phyloP scores from a whole-genome alignment of 2,329 filamentous ascomycete species.

The Penicillium sp. region DNA sequence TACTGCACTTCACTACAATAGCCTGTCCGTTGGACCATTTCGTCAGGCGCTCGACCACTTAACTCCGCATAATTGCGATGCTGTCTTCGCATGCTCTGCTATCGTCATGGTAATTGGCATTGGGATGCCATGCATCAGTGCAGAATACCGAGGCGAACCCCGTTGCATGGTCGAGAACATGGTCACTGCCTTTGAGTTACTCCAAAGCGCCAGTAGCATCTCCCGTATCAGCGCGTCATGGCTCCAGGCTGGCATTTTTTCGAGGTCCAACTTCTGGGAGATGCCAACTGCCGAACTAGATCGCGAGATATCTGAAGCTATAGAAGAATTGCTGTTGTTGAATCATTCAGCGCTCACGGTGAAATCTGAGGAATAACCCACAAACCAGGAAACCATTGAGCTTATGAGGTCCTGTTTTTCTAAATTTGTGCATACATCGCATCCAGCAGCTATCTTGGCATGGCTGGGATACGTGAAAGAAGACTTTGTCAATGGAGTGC shows the following conservation, averaged over 20 bases:
- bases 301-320: not conserved
- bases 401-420: constrained; percentile 5
- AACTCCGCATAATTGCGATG: constrained; percentile 5
- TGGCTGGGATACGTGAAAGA: constrained; percentile 17
- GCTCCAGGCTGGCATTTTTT: constrained; percentile 5
- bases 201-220: constrained; percentile 2
- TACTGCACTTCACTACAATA: constrained; percentile 5
- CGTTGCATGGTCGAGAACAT: constrained; percentile 5
- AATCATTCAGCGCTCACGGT: not conserved
- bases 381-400: constrained; percentile 4
- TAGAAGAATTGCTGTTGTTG: not conserved
- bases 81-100: constrained; percentile 3
- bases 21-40: constrained; percentile 1
- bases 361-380: not conserved
- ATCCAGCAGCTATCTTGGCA: constrained; percentile 4
- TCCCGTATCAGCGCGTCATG: constrained; percentile 5
- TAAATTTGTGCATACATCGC: constrained; percentile 2
- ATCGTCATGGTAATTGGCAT: constrained; percentile 6
- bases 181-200: constrained; percentile 2
- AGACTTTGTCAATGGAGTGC: constrained; percentile 15
- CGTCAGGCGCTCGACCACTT: not conserved
- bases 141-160: not conserved
- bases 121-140: constrained; percentile 1
- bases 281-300: not conserved
- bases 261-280: constrained; percentile 2